These are phyloP conservation scores for Leishmania aethiopica DNA, from an alignment of 208 protist genomes.

Conservation along the genomic window DNA sequence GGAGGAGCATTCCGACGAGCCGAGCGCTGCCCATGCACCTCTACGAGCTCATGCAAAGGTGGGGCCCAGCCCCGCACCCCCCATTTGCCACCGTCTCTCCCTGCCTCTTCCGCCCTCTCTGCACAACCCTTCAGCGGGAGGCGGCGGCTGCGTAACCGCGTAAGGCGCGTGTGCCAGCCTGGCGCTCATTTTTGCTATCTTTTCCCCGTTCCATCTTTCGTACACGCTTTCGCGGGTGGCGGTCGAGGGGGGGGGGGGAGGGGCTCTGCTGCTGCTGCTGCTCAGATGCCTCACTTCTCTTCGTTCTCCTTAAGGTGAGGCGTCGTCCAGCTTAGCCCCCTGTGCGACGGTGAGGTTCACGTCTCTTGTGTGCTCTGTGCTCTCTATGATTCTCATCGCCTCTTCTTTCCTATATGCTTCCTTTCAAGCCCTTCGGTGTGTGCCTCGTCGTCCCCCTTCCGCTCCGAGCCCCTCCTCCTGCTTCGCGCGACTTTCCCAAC, in stretches of 20 bases:
- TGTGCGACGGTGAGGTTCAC: neutral
- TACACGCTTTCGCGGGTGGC: neutral
- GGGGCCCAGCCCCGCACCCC: neutral
- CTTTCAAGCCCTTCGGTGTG: neutral
- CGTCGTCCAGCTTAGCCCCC: neutral
- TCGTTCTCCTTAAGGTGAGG: neutral
- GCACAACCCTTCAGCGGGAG: neutral
- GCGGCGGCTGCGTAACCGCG: neutral
- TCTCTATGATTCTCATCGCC: neutral
- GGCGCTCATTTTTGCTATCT: neutral
- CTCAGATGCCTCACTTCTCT: neutral
- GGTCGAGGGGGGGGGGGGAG: neutral
- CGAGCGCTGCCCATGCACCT: neutral
- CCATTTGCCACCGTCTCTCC: neutral
- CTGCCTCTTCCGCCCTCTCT: neutral
- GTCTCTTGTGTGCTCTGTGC: neutral
- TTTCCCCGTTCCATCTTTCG: neutral
- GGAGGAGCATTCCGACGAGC: neutral
- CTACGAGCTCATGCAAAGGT: neutral
- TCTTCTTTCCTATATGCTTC: neutral
- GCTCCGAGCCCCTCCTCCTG: neutral
- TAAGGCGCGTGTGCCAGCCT: neutral
- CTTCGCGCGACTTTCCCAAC: neutral
- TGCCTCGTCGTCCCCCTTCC: neutral
- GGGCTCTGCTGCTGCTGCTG: neutral